Conservation (phyloP, 2,329 filamentous ascomycete genomes). For the Rhynchosporium agropyri region DNA sequence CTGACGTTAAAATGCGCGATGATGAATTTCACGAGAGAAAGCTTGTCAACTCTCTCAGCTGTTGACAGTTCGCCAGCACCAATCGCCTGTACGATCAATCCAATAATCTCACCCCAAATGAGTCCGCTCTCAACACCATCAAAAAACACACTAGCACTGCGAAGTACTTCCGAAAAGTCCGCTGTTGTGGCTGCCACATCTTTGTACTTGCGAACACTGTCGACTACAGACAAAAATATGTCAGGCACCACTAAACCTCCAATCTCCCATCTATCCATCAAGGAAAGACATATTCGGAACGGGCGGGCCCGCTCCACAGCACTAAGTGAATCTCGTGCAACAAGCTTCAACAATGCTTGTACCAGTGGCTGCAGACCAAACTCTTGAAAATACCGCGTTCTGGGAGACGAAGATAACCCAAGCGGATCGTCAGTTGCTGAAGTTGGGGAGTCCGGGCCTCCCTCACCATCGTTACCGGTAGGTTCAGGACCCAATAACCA, state of each 20-base stretch:
- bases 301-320: constrained; percentile 76
- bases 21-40: constrained; percentile 80
- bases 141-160: constrained; percentile 94
- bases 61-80: constrained; percentile 48
- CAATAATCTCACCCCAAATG: constrained; percentile 83
- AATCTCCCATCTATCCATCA: constrained; percentile 99
- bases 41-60: constrained; percentile 57
- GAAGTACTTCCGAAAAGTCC: constrained; percentile 82
- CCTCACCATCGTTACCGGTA: constrained; percentile 50
- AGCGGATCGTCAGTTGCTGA: constrained; percentile 37
- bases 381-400: constrained; percentile 80
- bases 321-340: constrained; percentile 56
- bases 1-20: constrained; percentile 86
- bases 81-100: constrained; percentile 65
- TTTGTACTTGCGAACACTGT: constrained; percentile 78
- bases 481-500: constrained; percentile 88
- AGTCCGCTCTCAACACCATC: constrained; percentile 94
- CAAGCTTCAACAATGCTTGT: constrained; percentile 75
- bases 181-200: constrained; percentile 62
- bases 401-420: constrained; percentile 48
- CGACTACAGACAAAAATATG: constrained; percentile 83
- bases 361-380: constrained; percentile 76
- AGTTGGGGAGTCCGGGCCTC: constrained; percentile 49
- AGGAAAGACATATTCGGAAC: constrained; percentile 87
- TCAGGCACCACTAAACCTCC: constrained; percentile 86